Base-by-base conservation (phyloP, 139 green algal species). In the Coelastrella sp. region DNA sequence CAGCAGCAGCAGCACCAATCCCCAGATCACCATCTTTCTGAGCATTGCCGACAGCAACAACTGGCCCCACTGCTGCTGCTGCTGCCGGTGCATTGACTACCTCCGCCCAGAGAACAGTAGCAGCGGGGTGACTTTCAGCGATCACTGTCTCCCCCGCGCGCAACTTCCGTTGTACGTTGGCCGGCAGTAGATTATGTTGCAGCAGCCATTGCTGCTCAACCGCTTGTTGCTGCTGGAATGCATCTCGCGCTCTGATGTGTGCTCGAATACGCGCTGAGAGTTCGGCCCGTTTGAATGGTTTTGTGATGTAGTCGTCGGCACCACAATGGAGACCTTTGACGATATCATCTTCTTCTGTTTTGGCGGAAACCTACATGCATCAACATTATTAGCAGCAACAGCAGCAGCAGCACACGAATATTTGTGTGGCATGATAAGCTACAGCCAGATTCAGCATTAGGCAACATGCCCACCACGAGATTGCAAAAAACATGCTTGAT, bases 301-400 rank as follows among this genome's bases (percentile, higher is more conserved):
- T 97, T 54, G 92, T 92, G 65, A 97, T 86, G 86, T 96, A 97
- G 80, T 97, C 95, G 79, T 97, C 95, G 3, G 91, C 93, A 16
- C 95, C 95, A 5, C 88, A 87, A 11, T 85, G 76, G 19, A 96
- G 83, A 1, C 95, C 95, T 82, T 97, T 93, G 80, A 97, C 94
- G 22, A 97, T 93, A 84, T 96, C 90, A n/a, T 97, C 94, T 85
- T 97, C 95, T 78, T 94, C 92, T 20, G 59, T 89, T 85, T 96
- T 96, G 56, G 95, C 95, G 10, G 92, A 94, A 54, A 96, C 83
- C 66, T 83, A 56, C 11, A 57, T 20, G 14, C 59, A n/a, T n/a
- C n/a, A n/a, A n/a, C n/a, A n/a, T n/a, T n/a, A n/a, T n/a, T n/a
- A 47, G 32, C 32, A 47, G 32, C 32, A 47, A 1, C 32, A 47